These are phyloP conservation scores for Anisodus tanguticus DNA, from an alignment of 257 asterid species.

Conservation along the genomic window DNA sequence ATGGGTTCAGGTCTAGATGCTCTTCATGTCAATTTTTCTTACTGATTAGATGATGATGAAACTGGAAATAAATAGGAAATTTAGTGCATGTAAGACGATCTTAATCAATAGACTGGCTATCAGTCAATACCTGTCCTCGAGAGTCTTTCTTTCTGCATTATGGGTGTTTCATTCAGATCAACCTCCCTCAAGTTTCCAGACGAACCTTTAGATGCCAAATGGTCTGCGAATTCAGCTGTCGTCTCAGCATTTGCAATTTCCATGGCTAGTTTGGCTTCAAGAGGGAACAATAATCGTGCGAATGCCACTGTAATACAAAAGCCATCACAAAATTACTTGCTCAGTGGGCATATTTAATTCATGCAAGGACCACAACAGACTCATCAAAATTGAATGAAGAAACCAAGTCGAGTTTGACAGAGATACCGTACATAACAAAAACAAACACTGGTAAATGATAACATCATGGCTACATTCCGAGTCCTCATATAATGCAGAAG, in stretches of 20 bases:
- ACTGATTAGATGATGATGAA: not conserved
- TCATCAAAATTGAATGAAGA: not conserved
- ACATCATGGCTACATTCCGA: not conserved
- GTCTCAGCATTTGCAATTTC: constrained; percentile 78
- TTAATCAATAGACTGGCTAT: not conserved
- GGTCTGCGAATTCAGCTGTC: constrained; percentile 53
- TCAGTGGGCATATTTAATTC: not conserved
- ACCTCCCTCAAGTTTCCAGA: constrained; percentile 70
- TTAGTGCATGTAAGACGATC: not conserved
- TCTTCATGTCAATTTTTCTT: not conserved
- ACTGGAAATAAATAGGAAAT: constrained; percentile 4
- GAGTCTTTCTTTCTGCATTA: constrained; percentile 54
- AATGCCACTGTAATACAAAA: constrained; percentile 55
- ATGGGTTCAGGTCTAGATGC: constrained; percentile 16
- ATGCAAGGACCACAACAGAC: not conserved
- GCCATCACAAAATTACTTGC: not conserved
- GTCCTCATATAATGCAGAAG: constrained; percentile 9
- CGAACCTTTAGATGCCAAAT: constrained; percentile 56
- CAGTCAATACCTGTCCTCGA: constrained; percentile 63
- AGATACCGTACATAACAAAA: not conserved
- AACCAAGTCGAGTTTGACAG: not conserved
- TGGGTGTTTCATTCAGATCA: constrained; percentile 74
- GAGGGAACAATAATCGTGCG: constrained; percentile 72
- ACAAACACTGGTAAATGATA: not conserved
- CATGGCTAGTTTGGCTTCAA: constrained; percentile 83